These are phyloP conservation scores for Chaetomium olivaceum DNA, from an alignment of 2,329 filamentous ascomycete species.

Conservation along the genomic window DNA sequence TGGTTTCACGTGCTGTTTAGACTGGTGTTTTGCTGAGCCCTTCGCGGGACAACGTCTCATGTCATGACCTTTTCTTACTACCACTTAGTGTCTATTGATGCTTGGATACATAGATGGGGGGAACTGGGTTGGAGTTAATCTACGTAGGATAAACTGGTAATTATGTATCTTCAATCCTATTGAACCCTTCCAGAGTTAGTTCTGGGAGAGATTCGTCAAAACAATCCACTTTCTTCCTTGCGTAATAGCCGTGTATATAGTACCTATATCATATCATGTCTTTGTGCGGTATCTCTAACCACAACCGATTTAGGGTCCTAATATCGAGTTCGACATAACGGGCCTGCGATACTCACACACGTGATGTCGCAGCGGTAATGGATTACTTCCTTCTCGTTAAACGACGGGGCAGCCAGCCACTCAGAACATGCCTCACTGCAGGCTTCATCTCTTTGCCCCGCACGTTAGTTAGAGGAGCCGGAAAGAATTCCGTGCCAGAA, in stretches of 20 bases:
- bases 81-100: not conserved
- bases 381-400: not conserved
- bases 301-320: not conserved
- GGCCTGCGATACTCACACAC: no score
- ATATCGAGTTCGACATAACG: not conserved
- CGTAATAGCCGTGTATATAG: not conserved
- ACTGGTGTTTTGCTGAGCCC: not conserved
- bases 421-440: not conserved
- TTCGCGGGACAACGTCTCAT: conserved; percentile 1
- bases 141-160: not conserved
- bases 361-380: not conserved
- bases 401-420: not conserved
- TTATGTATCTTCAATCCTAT: not conserved
- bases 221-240: not conserved
- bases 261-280: not conserved
- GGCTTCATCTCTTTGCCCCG: not conserved
- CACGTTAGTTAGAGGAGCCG: not conserved
- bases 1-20: not conserved
- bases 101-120: conserved; percentile 7
- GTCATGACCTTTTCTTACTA: conserved; percentile 10
- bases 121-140: not conserved
- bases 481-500: not conserved
- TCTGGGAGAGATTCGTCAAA: not conserved
- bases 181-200: not conserved
- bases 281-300: not conserved